A percentile compares a stretch with the other conserved stretches of the same genome.
phyloP scores from a whole-genome alignment of 2,329 filamentous ascomycete genomes.

The Verticillium nonalfalfae region DNA sequence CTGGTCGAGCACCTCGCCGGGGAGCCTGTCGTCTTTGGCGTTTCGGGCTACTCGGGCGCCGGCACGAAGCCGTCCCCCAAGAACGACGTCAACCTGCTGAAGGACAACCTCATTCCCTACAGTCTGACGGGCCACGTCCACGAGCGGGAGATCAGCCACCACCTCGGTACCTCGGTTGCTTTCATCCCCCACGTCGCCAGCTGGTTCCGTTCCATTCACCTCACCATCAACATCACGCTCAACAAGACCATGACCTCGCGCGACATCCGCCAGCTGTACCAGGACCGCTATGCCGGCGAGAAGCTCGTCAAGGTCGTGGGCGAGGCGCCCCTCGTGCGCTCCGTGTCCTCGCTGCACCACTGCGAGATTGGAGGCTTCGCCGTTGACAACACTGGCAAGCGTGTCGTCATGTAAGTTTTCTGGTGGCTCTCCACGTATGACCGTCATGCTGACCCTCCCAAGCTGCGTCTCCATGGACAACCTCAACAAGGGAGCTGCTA shows the following conservation, averaged over 20 bases:
- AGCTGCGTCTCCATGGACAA: neutral
- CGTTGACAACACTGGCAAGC: slow-evolving; percentile 82
- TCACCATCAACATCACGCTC: slow-evolving; percentile 85
- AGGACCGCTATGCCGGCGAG: slow-evolving; percentile 93
- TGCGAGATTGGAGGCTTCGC: slow-evolving; percentile 94
- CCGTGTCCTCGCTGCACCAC: slow-evolving; percentile 77
- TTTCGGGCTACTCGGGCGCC: slow-evolving; percentile 90
- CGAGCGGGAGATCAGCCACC: slow-evolving; percentile 79
- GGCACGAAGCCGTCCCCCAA: slow-evolving; percentile 92
- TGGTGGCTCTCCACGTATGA: neutral
- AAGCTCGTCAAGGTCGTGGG: slow-evolving; percentile 90
- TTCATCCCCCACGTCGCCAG: slow-evolving; percentile 76
- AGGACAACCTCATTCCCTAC: slow-evolving; percentile 86
- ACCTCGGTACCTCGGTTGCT: slow-evolving; percentile 67
- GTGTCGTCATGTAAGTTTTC: slow-evolving; percentile 56
- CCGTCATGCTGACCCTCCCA: neutral
- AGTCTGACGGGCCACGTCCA: slow-evolving; percentile 91
- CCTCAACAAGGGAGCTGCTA: neutral
- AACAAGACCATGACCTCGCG: slow-evolving; percentile 81
- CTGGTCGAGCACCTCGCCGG: slow-evolving; percentile 71
- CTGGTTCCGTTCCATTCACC: slow-evolving; percentile 94
- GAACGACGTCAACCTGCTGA: slow-evolving; percentile 80
- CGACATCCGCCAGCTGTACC: slow-evolving; percentile 90
- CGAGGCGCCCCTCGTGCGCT: slow-evolving; percentile 79
- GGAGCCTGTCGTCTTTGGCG: slow-evolving; percentile 78